Percentiles rank a stretch among this genome's conserved stretches.
These are phyloP conservation scores for Saccharomyces hybrid DNA, from an alignment of 1,139 yeast species.

Conservation along the genomic window DNA sequence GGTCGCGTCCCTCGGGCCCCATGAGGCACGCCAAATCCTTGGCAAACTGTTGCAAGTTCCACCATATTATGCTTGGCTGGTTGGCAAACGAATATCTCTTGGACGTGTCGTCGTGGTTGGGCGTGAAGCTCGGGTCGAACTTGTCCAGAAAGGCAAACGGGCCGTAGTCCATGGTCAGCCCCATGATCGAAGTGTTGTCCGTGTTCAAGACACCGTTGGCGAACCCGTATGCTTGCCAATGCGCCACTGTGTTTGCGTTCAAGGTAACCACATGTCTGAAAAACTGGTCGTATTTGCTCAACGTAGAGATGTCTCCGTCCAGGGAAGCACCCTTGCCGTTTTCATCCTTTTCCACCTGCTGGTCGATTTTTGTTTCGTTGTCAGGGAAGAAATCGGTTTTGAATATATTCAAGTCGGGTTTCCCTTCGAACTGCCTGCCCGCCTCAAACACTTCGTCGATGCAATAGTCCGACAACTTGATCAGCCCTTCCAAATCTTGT, in stretches of 20 bases:
- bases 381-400: slow-evolving; percentile 22
- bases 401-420: slow-evolving; percentile 23
- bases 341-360: slow-evolving; percentile 11
- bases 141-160: slow-evolving; percentile 88
- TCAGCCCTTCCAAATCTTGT: slow-evolving; percentile 59
- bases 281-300: slow-evolving; percentile 62
- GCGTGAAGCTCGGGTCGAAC: slow-evolving; percentile 74
- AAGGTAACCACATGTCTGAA: slow-evolving; percentile 61
- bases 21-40: slow-evolving; percentile 76
- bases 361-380: not conserved
- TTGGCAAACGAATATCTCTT: slow-evolving; percentile 70
- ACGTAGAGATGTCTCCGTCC: slow-evolving; percentile 34
- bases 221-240: slow-evolving; percentile 89
- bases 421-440: slow-evolving; percentile 36
- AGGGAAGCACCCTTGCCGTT: slow-evolving; percentile 15
- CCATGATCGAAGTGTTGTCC: slow-evolving; percentile 83
- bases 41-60: slow-evolving; percentile 83
- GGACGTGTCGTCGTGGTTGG: slow-evolving; percentile 79
- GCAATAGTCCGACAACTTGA: slow-evolving; percentile 63
- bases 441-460: slow-evolving; percentile 54
- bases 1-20: slow-evolving; percentile 53
- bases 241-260: slow-evolving; percentile 73
- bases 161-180: slow-evolving; percentile 87
- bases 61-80: slow-evolving; percentile 85
- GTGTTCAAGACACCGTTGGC: slow-evolving; percentile 91